These are phyloP conservation scores for Oxyria digyna DNA, from an alignment of 148 eudicot species.

Conservation along the genomic window DNA sequence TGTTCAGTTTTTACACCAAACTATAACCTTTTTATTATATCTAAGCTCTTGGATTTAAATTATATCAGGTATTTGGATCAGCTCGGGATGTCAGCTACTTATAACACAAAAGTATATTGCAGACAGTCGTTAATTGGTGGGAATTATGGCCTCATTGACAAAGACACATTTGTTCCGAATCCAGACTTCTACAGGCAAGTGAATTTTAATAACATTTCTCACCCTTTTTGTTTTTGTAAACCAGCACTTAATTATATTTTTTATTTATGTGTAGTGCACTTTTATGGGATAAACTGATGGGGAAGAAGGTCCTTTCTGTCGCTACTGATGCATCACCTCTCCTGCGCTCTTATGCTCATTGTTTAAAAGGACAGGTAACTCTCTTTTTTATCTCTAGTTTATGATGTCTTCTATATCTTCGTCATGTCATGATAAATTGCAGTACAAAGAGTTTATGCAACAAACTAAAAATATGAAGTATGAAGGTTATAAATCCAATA, in stretches of 20 bases:
- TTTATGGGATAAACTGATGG: slow-evolving; percentile 61
- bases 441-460: neutral
- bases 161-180: slow-evolving; percentile 39
- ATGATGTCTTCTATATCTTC: neutral
- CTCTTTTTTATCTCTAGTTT: neutral
- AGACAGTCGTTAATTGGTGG: slow-evolving; percentile 57
- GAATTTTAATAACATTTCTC: neutral
- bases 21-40: neutral
- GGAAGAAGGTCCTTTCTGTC: slow-evolving; percentile 40
- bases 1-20: neutral
- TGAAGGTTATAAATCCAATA: neutral
- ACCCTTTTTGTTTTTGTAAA: neutral
- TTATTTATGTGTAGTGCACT: slow-evolving; percentile 33
- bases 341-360: slow-evolving; percentile 57
- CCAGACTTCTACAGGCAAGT: slow-evolving; percentile 57
- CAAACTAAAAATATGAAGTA: neutral
- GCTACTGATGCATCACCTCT: slow-evolving; percentile 23
- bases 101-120: slow-evolving; percentile 49
- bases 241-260: neutral
- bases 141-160: slow-evolving; percentile 45
- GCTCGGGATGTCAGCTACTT: slow-evolving; percentile 56
- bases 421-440: neutral
- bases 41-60: neutral
- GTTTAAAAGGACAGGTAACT: slow-evolving; percentile 47
- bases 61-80: slow-evolving; percentile 52